phyloP scores from a whole-genome alignment of 2,329 filamentous ascomycete genomes.

The Herpotrichia juniperi region DNA sequence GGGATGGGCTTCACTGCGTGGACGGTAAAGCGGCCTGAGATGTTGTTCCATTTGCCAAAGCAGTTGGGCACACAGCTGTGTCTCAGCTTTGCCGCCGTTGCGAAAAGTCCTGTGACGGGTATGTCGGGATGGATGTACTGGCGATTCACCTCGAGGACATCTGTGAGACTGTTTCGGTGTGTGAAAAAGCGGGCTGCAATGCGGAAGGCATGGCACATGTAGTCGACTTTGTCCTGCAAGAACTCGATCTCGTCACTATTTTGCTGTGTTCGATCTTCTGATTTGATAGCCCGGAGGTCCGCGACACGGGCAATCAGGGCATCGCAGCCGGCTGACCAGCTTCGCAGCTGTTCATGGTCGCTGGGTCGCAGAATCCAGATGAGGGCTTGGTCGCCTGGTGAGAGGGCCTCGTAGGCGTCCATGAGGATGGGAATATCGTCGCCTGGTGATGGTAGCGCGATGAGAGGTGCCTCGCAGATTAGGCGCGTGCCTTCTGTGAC shows the following conservation, averaged over 20 bases:
- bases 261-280: background rate
- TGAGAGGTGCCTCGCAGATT: slow-evolving; percentile 5
- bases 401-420: slow-evolving; percentile 1
- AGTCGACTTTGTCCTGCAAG: background rate
- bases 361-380: background rate
- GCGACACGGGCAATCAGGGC: background rate
- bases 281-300: background rate
- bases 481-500: slow-evolving; percentile 8
- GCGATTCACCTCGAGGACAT: background rate
- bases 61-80: slow-evolving; percentile 14
- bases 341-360: background rate
- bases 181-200: background rate
- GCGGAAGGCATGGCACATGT: background rate
- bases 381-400: background rate
- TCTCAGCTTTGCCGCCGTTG: slow-evolving; percentile 35
- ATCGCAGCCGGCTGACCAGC: background rate
- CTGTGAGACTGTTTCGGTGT: background rate
- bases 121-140: background rate
- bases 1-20: slow-evolving; percentile 3
- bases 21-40: background rate
- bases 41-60: slow-evolving; percentile 1
- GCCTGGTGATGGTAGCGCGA: background rate
- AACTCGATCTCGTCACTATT: background rate
- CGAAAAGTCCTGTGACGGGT: slow-evolving; percentile 25
- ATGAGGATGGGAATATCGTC: background rate